Evolutionary conservation across 108 stramenopile genomes (phyloP), one percentile per base, ranked within the genome.

Genomic region (Mayamaea pseudoterrestris): DNA sequence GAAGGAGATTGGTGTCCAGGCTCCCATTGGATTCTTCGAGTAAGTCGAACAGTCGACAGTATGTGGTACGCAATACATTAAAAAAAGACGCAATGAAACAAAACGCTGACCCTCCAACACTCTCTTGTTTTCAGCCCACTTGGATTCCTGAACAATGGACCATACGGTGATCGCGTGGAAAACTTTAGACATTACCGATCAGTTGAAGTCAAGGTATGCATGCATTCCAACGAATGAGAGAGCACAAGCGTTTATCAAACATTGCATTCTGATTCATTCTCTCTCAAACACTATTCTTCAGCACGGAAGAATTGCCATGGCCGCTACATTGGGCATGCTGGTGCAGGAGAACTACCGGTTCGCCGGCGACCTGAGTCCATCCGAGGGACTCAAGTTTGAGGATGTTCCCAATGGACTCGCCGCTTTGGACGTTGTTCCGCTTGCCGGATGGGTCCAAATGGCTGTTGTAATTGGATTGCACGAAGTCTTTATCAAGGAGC

Each of bases 231-330:
- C n/a, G n/a, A n/a, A n/a, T n/a, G 16, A n/a, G n/a, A n/a, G n/a
- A n/a, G n/a, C n/a, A n/a, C n/a, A n/a, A n/a, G n/a, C n/a, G n/a
- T n/a, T n/a, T n/a, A n/a, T n/a, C n/a, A n/a, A n/a, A n/a, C n/a
- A n/a, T n/a, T n/a, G n/a, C n/a, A n/a, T n/a, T n/a, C n/a, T n/a
- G n/a, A n/a, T n/a, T n/a, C n/a, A n/a, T n/a, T n/a, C n/a, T n/a
- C n/a, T n/a, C n/a, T n/a, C n/a, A n/a, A n/a, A n/a, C n/a, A n/a
- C n/a, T n/a, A n/a, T n/a, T n/a, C n/a, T n/a, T n/a, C n/a, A 83
- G 57, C 81, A 83, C 55, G 76, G 76, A 31, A 71, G 81, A 35
- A 69, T 83, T 42, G 76, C 76, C 58, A 83, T 83, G 81, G 71
- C 70, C 41, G 81, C 74, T 35, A 68, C 76, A 39, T 68, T 83